Evolutionary conservation across 2,329 filamentous ascomycete genomes (phyloP).

Genomic region (Bipolaris zeicola): DNA sequence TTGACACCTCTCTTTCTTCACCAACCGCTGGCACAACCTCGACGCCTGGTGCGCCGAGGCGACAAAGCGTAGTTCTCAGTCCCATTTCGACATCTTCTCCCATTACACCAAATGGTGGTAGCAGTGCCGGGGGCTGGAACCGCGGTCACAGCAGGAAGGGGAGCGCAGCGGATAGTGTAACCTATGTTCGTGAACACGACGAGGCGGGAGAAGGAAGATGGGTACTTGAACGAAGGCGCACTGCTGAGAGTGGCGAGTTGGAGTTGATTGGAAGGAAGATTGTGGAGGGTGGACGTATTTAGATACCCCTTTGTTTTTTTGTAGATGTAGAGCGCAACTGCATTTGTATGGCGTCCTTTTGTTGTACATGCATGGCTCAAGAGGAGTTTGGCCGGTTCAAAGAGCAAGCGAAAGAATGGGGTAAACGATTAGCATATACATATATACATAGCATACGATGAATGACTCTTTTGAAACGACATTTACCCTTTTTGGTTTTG

Average conservation of each 20-base stretch:
- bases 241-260: conserved; percentile 67
- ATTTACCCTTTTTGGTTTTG: no score
- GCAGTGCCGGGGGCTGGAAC: conserved; percentile 29
- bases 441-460: no score
- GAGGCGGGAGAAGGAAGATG: conserved; percentile 64
- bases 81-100: conserved; percentile 43
- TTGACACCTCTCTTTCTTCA: conserved; percentile 36
- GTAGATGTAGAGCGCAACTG: background rate
- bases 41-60: conserved; percentile 27
- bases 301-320: conserved; percentile 20
- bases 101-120: conserved; percentile 36
- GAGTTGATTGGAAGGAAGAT: conserved; percentile 70
- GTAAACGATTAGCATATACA: no score
- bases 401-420: no score
- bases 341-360: no score
- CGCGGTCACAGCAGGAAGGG: conserved; percentile 46
- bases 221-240: conserved; percentile 72
- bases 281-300: conserved; percentile 59
- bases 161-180: conserved; percentile 68
- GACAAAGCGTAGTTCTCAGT: conserved; percentile 39
- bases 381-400: no score
- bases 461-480: no score
- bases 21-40: conserved; percentile 25
- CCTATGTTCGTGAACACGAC: conserved; percentile 67
- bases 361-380: no score